These are phyloP conservation scores for Sporothrix brunneoviolacea DNA, from an alignment of 2,329 filamentous ascomycete genomes.

Conservation along the genomic window DNA sequence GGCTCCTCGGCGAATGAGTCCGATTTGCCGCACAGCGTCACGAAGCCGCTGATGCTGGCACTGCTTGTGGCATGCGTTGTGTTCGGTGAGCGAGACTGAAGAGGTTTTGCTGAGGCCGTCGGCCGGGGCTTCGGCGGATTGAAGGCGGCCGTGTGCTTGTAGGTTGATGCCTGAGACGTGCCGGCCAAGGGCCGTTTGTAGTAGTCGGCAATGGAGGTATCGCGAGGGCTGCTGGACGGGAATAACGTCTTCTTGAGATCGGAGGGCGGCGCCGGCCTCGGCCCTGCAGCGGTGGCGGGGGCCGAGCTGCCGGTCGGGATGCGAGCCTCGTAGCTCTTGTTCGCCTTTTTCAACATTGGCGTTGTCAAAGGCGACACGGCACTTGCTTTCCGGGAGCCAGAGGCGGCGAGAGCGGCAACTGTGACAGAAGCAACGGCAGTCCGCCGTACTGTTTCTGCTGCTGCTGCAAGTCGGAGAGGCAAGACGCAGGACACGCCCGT, in stretches of 20 bases:
- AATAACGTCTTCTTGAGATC: constrained; percentile 46
- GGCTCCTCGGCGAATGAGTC: constrained; percentile 42
- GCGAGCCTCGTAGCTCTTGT: constrained; percentile 30
- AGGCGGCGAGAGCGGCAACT: background rate
- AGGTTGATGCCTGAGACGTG: constrained; percentile 25
- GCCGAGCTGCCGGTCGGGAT: constrained; percentile 15
- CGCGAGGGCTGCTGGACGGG: constrained; percentile 49
- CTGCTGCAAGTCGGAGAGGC: constrained; percentile 18
- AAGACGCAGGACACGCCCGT: constrained; percentile 14
- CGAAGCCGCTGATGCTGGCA: constrained; percentile 2
- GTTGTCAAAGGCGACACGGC: constrained; percentile 6
- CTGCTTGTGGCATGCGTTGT: constrained; percentile 17
- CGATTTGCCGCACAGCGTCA: constrained; percentile 12
- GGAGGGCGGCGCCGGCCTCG: constrained; percentile 18
- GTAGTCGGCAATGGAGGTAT: constrained; percentile 30
- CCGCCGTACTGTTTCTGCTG: constrained; percentile 7
- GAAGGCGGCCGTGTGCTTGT: constrained; percentile 13
- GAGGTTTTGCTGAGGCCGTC: constrained; percentile 19
- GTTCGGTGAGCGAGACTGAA: constrained; percentile 31
- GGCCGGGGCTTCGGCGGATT: constrained; percentile 5
- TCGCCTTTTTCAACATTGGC: constrained; percentile 27
- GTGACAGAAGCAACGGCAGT: background rate
- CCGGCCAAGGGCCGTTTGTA: background rate
- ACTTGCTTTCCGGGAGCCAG: background rate
- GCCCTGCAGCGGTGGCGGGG: constrained; percentile 23